Evolutionary conservation across 306 rosid genomes (phyloP).

Genomic region (Cucumis melo): DNA sequence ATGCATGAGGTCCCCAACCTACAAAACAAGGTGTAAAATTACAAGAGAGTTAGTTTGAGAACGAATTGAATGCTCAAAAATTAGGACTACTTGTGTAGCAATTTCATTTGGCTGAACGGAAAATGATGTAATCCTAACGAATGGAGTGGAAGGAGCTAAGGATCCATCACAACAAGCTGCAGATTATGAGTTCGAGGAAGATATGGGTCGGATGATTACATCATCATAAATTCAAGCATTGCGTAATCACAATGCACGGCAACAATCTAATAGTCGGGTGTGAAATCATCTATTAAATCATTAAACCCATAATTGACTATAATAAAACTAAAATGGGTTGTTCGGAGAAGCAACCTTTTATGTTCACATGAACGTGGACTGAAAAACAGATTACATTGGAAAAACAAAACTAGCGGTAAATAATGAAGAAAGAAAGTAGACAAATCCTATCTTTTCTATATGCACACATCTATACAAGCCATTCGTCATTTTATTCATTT

Average conservation of each 20-base stretch:
- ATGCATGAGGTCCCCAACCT: conserved; percentile 18
- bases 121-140: not conserved
- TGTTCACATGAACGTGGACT: not conserved
- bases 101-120: not conserved
- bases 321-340: not conserved
- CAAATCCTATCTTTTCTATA: not conserved
- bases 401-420: not conserved
- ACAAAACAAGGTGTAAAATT: not conserved
- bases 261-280: not conserved
- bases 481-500: not conserved
- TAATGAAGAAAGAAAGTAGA: not conserved
- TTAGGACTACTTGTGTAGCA: not conserved
- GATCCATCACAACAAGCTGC: not conserved
- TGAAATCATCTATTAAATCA: not conserved
- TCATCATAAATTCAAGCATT: not conserved
- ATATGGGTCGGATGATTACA: not conserved
- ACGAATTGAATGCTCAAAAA: not conserved
- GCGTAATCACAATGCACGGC: not conserved
- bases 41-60: not conserved
- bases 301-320: not conserved
- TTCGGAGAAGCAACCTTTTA: not conserved
- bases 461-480: not conserved
- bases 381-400: not conserved
- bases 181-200: not conserved
- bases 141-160: not conserved